Base-by-base conservation (phyloP, 2,329 filamentous ascomycete species). In the Penicillium sp. region DNA sequence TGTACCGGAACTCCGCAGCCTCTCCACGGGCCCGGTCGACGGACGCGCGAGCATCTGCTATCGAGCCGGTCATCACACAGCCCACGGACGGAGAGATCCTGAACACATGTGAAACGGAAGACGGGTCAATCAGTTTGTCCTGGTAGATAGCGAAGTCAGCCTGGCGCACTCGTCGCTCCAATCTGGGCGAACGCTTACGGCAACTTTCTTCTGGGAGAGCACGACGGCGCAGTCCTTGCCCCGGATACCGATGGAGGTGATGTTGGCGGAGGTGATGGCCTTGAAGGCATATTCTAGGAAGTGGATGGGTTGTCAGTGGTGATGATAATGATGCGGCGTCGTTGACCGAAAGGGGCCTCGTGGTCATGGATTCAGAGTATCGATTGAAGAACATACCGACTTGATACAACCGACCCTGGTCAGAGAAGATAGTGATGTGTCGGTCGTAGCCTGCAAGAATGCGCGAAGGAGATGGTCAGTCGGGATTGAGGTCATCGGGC, bases 401-500 rank as follows among this genome's bases (percentile, higher is more conserved):
- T 96, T 99, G 94, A 76, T 97, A 99, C 74, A 99, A 81, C 74
- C 94, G 87, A 70, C 94, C 94, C 79, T 96, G 92, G 76, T 99
- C 94, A 57, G 94, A 96, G 81, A 99, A 99, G 82, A 99, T 97
- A 73, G 94, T 99, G 70, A 99, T 99, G 78, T 99, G 94, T 81
- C 94, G 86, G 78, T 99, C 94, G 79, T 95, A 97, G 70, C 90
- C 92, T 76, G 89, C 87, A 77, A 85, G 88, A 41, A 42, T 57
- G 67, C 61, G 58, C 61, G 58, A 58, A 58, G 50, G 24, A 64
- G 43, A 51, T 48, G 42, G 66, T 67, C 48, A 67, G 63, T 62
- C 50, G 55, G 56, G 50, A 60, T 61, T 66, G 63, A 67, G 66
- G 64, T 66, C 62, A 63, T 64, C 63, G 46, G 53, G 52, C 43